Evolutionary conservation across 441 rosid species (phyloP).

Genomic region (Populus hybrid): DNA sequence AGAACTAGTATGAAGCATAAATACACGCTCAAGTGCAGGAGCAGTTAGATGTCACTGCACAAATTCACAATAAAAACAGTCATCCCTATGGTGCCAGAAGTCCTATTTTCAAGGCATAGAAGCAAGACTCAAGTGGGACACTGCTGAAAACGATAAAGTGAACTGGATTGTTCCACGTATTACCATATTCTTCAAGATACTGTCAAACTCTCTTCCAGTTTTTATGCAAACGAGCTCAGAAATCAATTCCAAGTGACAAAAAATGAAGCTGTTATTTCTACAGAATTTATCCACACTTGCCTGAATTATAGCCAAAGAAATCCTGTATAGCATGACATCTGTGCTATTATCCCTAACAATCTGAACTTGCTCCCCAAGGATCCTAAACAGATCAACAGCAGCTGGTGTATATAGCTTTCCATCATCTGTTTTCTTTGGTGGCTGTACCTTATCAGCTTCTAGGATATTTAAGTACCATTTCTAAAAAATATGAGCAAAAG

Average conservation of each 20-base stretch:
- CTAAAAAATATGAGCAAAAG: constrained; percentile 34
- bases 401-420: constrained; percentile 99
- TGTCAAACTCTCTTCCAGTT: background rate
- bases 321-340: constrained; percentile 94
- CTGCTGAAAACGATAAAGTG: background rate
- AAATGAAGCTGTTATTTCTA: constrained; percentile 9
- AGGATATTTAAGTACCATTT: constrained; percentile 98
- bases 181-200: constrained; percentile 1
- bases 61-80: background rate
- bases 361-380: constrained; percentile 99
- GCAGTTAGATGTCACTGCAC: background rate
- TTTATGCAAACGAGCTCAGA: background rate
- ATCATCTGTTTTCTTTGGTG: constrained; percentile 97
- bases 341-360: constrained; percentile 98
- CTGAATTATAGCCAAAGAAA: constrained; percentile 94
- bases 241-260: background rate
- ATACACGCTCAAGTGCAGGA: background rate
- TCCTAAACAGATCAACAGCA: constrained; percentile 98
- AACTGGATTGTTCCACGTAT: background rate
- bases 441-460: constrained; percentile 94
- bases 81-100: background rate
- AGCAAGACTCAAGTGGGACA: constrained; percentile 1
- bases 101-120: background rate
- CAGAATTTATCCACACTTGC: constrained; percentile 40
- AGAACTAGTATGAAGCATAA: background rate